phyloP scores from a whole-genome alignment of 1,139 yeast genomes.

The Debaryomyces sp. region DNA sequence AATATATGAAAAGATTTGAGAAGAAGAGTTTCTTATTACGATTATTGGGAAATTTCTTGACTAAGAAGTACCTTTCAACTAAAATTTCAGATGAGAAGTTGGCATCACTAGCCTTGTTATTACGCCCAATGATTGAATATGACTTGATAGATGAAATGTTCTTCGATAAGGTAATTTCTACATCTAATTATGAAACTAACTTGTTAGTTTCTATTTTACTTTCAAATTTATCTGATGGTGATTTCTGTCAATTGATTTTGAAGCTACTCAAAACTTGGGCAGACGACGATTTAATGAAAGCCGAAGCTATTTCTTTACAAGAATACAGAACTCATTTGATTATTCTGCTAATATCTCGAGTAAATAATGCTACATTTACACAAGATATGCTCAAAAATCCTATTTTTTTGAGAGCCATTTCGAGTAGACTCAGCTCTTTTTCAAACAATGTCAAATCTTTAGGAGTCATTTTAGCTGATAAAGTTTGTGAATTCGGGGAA shows the following conservation, averaged over 20 bases:
- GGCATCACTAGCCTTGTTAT: conserved; percentile 9
- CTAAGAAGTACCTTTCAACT: conserved; percentile 5
- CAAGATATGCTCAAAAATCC: conserved; percentile 25
- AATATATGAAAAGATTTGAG: conserved; percentile 31
- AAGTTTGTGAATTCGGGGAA: conserved; percentile 37
- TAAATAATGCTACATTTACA: conserved; percentile 18
- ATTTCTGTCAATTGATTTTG: conserved; percentile 11
- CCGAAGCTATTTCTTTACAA: conserved; percentile 40
- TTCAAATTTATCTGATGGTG: conserved; percentile 8
- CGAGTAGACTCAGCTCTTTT: conserved; percentile 47
- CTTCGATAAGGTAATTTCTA: conserved; percentile 20
- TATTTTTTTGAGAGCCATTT: conserved; percentile 42
- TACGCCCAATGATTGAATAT: conserved; percentile 8
- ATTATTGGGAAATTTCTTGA: conserved; percentile 12
- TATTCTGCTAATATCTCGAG: conserved; percentile 27
- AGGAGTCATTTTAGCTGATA: conserved; percentile 52
- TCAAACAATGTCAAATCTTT: conserved; percentile 43
- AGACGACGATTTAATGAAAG: conserved; percentile 25
- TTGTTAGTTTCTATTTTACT: conserved; percentile 18
- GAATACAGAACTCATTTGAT: conserved; percentile 37
- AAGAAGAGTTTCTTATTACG: conserved; percentile 21
- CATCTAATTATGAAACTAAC: conserved; percentile 17
- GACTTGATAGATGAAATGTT: conserved; percentile 17
- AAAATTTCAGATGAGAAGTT: conserved; percentile 6
- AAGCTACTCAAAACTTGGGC: conserved; percentile 34